A percentile compares a stretch with the other conserved stretches of the same genome.
Conservation (phyloP, 164 flowering plant genomes). For the Stephania japonica region DNA sequence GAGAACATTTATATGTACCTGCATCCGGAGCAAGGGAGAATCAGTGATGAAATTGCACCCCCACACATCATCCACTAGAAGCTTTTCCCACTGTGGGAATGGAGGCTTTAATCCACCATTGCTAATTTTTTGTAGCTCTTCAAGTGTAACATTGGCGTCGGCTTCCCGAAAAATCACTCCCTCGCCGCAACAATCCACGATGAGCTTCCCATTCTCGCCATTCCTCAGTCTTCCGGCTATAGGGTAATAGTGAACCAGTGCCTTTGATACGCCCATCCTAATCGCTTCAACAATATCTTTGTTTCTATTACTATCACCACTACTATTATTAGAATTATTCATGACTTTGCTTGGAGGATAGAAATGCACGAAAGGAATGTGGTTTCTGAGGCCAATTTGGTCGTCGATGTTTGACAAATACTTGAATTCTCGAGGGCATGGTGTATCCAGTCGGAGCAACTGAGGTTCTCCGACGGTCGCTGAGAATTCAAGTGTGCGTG, state of each 20-base stretch:
- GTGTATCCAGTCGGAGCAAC: slow-evolving; percentile 12
- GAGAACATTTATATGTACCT: slow-evolving; percentile 9
- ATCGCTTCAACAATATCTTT: slow-evolving; percentile 3
- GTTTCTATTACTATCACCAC: background rate
- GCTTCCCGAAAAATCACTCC: slow-evolving; percentile 23
- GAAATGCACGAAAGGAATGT: slow-evolving; percentile 25
- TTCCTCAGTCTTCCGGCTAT: slow-evolving; percentile 19
- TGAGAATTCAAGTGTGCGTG: slow-evolving; percentile 5
- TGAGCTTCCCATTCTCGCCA: slow-evolving; percentile 16
- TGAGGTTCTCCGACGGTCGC: slow-evolving; percentile 12
- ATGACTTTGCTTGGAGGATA: slow-evolving; percentile 6
- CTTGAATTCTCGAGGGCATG: slow-evolving; percentile 24
- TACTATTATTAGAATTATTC: too few relatives aligned
- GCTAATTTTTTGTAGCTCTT: background rate
- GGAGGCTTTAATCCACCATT: slow-evolving; percentile 18
- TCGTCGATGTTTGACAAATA: slow-evolving; percentile 26
- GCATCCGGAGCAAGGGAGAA: slow-evolving; percentile 22
- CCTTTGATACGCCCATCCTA: slow-evolving; percentile 16
- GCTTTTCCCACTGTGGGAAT: slow-evolving; percentile 16
- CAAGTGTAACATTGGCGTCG: slow-evolving; percentile 12
- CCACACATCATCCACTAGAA: slow-evolving; percentile 21
- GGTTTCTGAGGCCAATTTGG: slow-evolving; percentile 21
- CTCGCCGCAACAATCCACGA: slow-evolving; percentile 21
- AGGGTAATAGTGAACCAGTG: slow-evolving; percentile 20
- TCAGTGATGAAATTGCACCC: slow-evolving; percentile 17